Base-by-base conservation (phyloP, 2,329 filamentous ascomycete species). In the Monosporascus ibericus region DNA sequence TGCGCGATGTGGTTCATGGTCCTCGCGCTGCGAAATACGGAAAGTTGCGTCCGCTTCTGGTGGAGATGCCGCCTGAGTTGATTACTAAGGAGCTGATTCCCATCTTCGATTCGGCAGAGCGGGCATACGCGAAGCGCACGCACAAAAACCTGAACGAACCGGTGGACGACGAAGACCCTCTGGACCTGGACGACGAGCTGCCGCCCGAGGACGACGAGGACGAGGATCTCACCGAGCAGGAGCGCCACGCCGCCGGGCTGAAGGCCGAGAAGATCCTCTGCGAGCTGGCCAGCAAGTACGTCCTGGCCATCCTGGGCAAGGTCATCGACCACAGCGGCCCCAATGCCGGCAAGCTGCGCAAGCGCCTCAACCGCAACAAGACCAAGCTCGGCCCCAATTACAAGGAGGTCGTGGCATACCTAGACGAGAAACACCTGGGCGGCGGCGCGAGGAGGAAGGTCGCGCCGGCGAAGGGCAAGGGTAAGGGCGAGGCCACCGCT, bases 181-280 rank as follows among this genome's bases (percentile, higher is more conserved):
- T 87, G 48, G 81, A 85, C 18, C 42, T 46, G 14, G 84, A 82
- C 4, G 81, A 86, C 51, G 75, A 84, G 5, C 77, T 81, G 27
- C 75, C 79, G 2, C 83, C 84, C 53, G 85, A 82, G 18, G 79
- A 84, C 22, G 77, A 82, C 44, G 73, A 78, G 30, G 76, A 81
- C 53, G 73, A 80, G 54, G 74, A 74, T 20, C 65, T 81, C 42
- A 75, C 81, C 30, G 76, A 78, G 50, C 76, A 79, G 62, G 75
- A 88, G 63, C 79, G 82, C 52, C 75, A 82, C 59, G 79, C 85
- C 47, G 79, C 80, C 39, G 82, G 85, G 52, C 78, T 96, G 36
- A 78, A 92, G 53, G 85, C 90, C 0, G 94, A 97, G 70, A 87
- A 92, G 65, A 82, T 85, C 20, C 79, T 97, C 1, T 97, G 92